Evolutionary conservation across 2,329 filamentous ascomycete species (phyloP), one percentile per base, ranked within the genome.

Genomic region (Monosporascus ibericus): DNA sequence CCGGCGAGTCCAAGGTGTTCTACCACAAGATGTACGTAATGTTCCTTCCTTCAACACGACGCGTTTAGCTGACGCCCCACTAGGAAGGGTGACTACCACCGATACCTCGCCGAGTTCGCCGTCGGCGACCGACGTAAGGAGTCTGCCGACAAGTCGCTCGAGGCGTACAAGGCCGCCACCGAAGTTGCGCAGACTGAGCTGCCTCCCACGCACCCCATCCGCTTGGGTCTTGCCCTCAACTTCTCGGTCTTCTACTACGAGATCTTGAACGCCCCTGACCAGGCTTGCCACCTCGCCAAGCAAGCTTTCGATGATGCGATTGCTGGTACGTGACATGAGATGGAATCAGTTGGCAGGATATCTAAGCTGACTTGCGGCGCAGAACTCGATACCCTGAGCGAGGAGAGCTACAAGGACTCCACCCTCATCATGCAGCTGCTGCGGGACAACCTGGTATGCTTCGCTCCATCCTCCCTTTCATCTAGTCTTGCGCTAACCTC

Each of bases 201-300:
- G 64, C 87, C 90, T 58, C 90, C 90, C 58, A 95, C 90, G 53
- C 90, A 95, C 81, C 90, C 90, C 69, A 95, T 95, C 76, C 90
- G 90, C 69, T 87, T 95, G 60, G 90, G 90, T 72, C 85, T 95
- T 62, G 90, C 90, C 66, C 82, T 95, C 63, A 95, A 95, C 86
- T 95, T 95, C 82, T 96, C 92, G 61, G 92, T 96, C 69, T 97
- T 96, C 84, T 97, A 97, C 87, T 99, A 99, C 75, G 90, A 99
- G 85, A 99, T 97, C 73, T 82, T 97, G 69, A 99, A 97, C 82
- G 91, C 92, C 44, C 92, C 92, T 60, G 94, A 97, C 74, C 92
- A 95, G 79, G 92, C 92, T 71, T 96, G 92, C 86, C 92, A 96
- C 75, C 86, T 96, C 64, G 92, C 90, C 75, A 95, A 95, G 85